Percentiles rank a stretch among this genome's conserved stretches.
phyloP scores from a whole-genome alignment of 202 grass and related monocot species.

The Panicum virgatum region DNA sequence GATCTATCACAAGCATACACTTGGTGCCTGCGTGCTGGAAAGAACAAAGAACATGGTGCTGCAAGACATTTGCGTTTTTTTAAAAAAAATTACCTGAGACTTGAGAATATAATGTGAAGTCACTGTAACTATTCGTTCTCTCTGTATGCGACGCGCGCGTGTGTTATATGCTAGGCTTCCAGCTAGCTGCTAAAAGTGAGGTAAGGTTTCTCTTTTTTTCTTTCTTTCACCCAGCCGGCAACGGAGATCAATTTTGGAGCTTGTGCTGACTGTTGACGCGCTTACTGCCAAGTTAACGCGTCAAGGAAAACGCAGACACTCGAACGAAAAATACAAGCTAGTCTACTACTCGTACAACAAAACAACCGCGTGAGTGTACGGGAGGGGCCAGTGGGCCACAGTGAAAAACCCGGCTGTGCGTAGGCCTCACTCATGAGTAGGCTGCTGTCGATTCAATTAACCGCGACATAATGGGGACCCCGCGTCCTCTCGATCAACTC shows the following conservation, averaged over 20 bases:
- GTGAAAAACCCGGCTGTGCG: neutral
- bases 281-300: neutral
- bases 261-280: neutral
- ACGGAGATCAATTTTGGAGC: neutral
- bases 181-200: neutral
- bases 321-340: neutral
- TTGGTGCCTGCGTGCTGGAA: neutral
- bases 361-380: neutral
- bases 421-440: too few relatives aligned
- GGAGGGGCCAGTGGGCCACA: neutral
- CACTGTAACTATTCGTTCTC: too few relatives aligned
- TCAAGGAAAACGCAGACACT: neutral
- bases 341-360: too few relatives aligned
- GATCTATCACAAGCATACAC: neutral
- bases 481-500: neutral
- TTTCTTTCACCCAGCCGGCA: neutral
- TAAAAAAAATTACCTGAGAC: neutral
- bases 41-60: neutral
- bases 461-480: neutral
- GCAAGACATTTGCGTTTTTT: neutral
- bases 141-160: too few relatives aligned
- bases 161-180: neutral
- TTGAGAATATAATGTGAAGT: too few relatives aligned
- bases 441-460: slow-evolving; percentile 23
- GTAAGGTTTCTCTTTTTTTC: neutral